Percentiles rank a stretch among this genome's conserved stretches.
These are phyloP conservation scores for Butyriboletus appendiculatus DNA, from an alignment of 1,284 basidiomycete genomes.

Conservation along the genomic window DNA sequence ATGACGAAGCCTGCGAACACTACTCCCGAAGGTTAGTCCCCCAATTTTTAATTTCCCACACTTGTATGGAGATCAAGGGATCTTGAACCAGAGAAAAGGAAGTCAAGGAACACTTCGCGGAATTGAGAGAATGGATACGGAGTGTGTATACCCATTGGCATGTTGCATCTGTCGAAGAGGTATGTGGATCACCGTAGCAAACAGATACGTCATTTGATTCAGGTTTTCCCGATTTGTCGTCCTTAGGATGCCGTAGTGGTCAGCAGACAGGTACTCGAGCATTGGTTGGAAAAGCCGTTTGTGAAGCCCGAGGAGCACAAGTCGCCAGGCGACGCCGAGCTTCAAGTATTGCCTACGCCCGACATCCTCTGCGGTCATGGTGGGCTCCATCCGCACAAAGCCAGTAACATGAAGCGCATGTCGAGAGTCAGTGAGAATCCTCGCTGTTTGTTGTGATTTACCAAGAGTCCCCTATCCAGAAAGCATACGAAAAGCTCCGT, in stretches of 20 bases:
- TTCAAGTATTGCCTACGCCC: conserved; percentile 21
- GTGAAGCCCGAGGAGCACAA: conserved; percentile 24
- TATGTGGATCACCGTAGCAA: conserved; percentile 27
- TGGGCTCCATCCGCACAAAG: conserved; percentile 55
- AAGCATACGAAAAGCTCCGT: conserved; percentile 48
- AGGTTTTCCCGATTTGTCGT: conserved; percentile 10
- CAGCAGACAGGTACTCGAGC: conserved; percentile 57
- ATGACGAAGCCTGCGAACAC: conserved; percentile 51
- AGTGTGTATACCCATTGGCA: conserved; percentile 68
- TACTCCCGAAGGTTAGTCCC: conserved; percentile 51
- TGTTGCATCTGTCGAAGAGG: conserved; percentile 48
- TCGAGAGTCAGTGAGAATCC: conserved; percentile 32
- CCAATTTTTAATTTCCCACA: conserved; percentile 17
- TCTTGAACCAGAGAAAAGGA: conserved; percentile 43
- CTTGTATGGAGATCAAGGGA: conserved; percentile 15
- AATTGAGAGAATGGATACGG: conserved; percentile 52
- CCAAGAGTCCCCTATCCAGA: conserved; percentile 35
- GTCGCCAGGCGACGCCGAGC: conserved; percentile 17
- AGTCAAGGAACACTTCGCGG: conserved; percentile 46
- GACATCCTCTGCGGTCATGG: conserved; percentile 64
- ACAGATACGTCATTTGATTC: conserved; percentile 10
- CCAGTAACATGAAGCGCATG: conserved; percentile 66
- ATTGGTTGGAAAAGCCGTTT: conserved; percentile 54
- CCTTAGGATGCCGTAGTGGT: conserved; percentile 57
- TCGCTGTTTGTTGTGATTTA: background rate